Evolutionary conservation across 164 flowering plant genomes (phyloP), one percentile per base, ranked within the genome.

Genomic region (Echeveria elegans): DNA sequence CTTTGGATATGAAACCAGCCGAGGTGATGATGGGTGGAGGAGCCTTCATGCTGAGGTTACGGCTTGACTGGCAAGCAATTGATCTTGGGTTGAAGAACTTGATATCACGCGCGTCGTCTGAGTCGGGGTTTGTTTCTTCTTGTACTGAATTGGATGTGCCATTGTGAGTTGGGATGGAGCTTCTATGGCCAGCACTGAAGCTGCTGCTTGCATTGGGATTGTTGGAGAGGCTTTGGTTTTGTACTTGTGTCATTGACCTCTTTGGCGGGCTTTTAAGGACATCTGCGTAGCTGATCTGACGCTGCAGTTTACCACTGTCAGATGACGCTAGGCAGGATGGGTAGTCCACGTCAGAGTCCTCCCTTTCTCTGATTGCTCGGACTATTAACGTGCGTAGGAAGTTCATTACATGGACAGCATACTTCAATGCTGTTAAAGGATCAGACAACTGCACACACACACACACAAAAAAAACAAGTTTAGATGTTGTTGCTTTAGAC

Each of bases 371-470:
- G 38, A 87, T 71, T 24, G 77, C 83, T 60, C 61, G 83, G 18
- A 70, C 70, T 16, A 85, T 77, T 29, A 87, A 85, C 26, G 78
- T 85, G 78, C 76, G 83, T 50, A 87, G 84, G 66, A 87, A 82
- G 66, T 87, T 87, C 89, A 87, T 87, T 71, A 87, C 92, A 77
- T 87, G 83, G 29, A 87, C 89, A 2, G 89, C 92, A 69, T 85
- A 80, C 89, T 83, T 83, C 75, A 87, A 62, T 24, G 92, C 92
- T 29, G 89, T 85, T 73, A 87, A 74, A 21, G 92, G 85, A 74
- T 81, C 85, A 21, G 75, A 66, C 85, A 81, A 79, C 82, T 81
- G 79, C 71, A 69, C 52, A n/a, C n/a, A n/a, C n/a, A n/a, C n/a
- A n/a, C n/a, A n/a, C n/a, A n/a, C n/a, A n/a, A n/a, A n/a, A 19